These are phyloP conservation scores for Gossypium ekmanianum DNA, from an alignment of 345 rosid genomes.

Conservation along the genomic window DNA sequence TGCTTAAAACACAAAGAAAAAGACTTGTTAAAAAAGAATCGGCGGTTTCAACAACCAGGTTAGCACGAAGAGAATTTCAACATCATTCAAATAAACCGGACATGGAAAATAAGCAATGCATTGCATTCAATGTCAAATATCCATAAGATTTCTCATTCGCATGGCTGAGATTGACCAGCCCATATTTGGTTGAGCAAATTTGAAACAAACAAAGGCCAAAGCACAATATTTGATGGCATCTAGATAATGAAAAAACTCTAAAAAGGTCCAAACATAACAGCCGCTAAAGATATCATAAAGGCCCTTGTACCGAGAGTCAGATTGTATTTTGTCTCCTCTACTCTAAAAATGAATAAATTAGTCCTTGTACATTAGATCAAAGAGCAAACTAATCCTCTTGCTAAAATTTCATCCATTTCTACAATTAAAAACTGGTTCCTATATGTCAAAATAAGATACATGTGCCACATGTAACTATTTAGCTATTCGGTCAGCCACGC, in stretches of 20 bases:
- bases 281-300: no score
- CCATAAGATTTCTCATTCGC: background rate
- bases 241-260: background rate
- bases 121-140: background rate
- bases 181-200: background rate
- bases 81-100: background rate
- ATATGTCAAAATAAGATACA: no score
- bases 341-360: no score
- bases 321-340: no score
- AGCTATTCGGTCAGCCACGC: no score
- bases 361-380: no score
- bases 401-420: no score
- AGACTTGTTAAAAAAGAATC: background rate
- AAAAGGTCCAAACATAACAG: background rate
- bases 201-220: background rate
- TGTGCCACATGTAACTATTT: no score
- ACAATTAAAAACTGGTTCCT: no score
- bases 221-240: background rate
- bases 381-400: no score
- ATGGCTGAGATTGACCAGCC: background rate
- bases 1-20: constrained; percentile 27
- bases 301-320: no score
- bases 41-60: background rate
- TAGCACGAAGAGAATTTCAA: background rate
- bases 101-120: background rate